phyloP scores from a whole-genome alignment of 2,329 filamentous ascomycete species.

The Geosmithia morbida region DNA sequence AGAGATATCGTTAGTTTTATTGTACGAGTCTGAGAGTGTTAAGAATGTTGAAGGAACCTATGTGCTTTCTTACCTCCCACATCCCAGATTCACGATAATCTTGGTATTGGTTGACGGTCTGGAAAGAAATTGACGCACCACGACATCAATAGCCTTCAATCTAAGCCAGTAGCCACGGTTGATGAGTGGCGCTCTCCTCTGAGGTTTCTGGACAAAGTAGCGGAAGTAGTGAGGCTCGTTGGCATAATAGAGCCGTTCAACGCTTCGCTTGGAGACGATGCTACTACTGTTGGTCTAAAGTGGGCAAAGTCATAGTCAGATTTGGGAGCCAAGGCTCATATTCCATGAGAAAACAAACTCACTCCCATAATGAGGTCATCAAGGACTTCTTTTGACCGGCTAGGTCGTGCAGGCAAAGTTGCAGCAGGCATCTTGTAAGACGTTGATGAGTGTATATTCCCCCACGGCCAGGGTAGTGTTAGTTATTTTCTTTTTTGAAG shows the following conservation, averaged over 20 bases:
- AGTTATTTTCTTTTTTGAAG: not conserved
- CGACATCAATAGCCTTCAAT: slow-evolving; percentile 66
- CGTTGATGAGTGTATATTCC: not conserved
- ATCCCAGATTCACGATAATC: slow-evolving; percentile 72
- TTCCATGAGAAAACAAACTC: slow-evolving; percentile 14
- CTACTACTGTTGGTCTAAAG: slow-evolving; percentile 73
- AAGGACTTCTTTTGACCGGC: slow-evolving; percentile 12
- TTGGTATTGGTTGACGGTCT: slow-evolving; percentile 40
- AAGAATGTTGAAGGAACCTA: slow-evolving; percentile 2
- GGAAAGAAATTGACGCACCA: slow-evolving; percentile 60
- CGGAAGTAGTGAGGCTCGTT: slow-evolving; percentile 71
- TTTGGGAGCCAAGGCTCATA: not conserved
- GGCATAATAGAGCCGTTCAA: slow-evolving; percentile 76
- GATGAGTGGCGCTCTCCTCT: slow-evolving; percentile 73
- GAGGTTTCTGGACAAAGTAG: slow-evolving; percentile 74
- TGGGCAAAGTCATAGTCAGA: not conserved
- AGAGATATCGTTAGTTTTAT: not conserved
- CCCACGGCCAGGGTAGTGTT: not conserved
- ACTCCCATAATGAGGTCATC: slow-evolving; percentile 44
- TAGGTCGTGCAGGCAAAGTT: slow-evolving; percentile 2
- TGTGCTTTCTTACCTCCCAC: slow-evolving; percentile 59
- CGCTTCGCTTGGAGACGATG: slow-evolving; percentile 83
- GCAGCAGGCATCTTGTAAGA: not conserved
- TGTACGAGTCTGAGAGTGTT: not conserved
- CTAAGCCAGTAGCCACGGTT: slow-evolving; percentile 83